Evolutionary conservation across 2,329 filamentous ascomycete species (phyloP).

Genomic region (Fusarium tricinctum): DNA sequence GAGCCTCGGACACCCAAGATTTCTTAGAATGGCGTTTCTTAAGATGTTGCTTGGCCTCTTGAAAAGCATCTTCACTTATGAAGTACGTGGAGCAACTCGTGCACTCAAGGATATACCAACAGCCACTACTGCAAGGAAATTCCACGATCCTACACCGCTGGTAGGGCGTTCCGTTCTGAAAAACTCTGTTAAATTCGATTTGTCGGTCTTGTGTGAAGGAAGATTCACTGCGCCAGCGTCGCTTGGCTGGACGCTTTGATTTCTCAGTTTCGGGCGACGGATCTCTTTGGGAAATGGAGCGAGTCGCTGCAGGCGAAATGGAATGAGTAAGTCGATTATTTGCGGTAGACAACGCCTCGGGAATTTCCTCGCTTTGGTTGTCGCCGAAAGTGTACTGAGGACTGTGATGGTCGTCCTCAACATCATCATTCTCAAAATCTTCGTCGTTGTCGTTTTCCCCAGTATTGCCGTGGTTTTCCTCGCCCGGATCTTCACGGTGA

Average conservation of each 20-base stretch:
- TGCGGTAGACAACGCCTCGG: neutral
- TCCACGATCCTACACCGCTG: neutral
- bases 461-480: neutral
- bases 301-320: too few relatives aligned
- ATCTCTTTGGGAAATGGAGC: neutral
- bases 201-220: conserved; percentile 6
- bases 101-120: conserved; percentile 11
- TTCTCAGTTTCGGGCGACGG: neutral
- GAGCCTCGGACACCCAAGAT: neutral
- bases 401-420: neutral
- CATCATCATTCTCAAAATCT: too few relatives aligned
- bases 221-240: neutral
- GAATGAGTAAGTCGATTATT: neutral
- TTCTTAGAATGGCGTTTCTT: neutral
- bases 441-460: too few relatives aligned
- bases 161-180: neutral
- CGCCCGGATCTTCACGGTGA: neutral
- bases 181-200: conserved; percentile 4
- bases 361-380: too few relatives aligned
- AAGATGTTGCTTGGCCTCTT: neutral
- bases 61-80: neutral
- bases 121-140: neutral
- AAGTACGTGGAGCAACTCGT: neutral
- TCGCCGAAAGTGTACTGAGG: neutral
- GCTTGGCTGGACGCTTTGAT: neutral